Evolutionary conservation across 2,329 filamentous ascomycete genomes (phyloP), one percentile per base, ranked within the genome.

Genomic region (Aspergillus ustus): DNA sequence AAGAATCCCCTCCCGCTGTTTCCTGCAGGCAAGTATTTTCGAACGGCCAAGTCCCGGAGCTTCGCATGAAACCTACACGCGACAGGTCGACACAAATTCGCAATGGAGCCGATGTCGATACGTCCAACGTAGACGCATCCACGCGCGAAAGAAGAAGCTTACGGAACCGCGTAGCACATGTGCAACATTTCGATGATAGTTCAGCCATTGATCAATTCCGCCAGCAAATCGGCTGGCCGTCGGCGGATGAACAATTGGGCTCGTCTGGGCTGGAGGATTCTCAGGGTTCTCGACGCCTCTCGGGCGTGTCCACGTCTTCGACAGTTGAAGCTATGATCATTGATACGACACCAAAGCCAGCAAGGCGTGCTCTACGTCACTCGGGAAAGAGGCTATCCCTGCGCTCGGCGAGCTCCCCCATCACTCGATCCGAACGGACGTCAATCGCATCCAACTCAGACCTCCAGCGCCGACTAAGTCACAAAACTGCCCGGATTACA

Each of bases 291-390:
- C 75, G 73, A 64, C 79, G 84, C 48, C 73, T 81, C 20, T 87
- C 85, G 15, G 78, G 72, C 17, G 72, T 81, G 2, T 87, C 85
- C 2, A 80, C 80, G 22, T 78, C 80, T 11, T 87, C 85, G 6
- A 85, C 84, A 0, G 77, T 87, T 17, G 83, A 85, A 73, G 85
- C 83, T 13, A 78, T 84, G 69, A 83, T 87, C 31, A 79, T 86
- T 49, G 78, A 83, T 19, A 79, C 79, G 19, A 78, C 79, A 17
- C 80, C 82, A 4, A 81, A 78, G 44, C 79, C 77, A 62, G 74
- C 78, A 43, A 77, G 72, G 56, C 76, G 75, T 45, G 81, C 78
- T 1, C 72, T 87, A 54, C 82, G 85, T 54, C 85, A 87, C 68
- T 81, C 81, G 6, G 82, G 80, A 50, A 86, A 83, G 71, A 83